Evolutionary conservation across 2,329 filamentous ascomycete genomes (phyloP), one percentile per base, ranked within the genome.

Genomic region (Parastagonospora avenae): DNA sequence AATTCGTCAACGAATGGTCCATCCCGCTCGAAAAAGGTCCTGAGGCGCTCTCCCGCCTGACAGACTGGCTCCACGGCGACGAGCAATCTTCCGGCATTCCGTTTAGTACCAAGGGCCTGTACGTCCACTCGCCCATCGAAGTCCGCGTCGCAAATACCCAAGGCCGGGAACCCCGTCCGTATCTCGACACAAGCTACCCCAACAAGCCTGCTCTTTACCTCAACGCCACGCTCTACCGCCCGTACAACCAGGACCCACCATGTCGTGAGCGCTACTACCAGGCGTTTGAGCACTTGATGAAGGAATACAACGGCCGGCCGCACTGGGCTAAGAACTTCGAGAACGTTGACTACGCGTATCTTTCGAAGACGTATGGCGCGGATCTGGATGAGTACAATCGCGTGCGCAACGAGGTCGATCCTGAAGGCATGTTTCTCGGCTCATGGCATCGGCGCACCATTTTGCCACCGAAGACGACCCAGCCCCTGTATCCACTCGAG

Each of bases 1-100:
- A 99, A 70, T 96, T 91, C 65, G 94, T 99, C 59, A 97, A 99
- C 73, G 94, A 99, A 73, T 99, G 94, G 94, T 93, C 93, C 0
- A 82, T 99, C 6, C 93, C 94, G 1, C 81, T 99, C 1, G 79
- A 85, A 57, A 88, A 89, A 60, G 94, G 94, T 0, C 93, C 93
- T 11, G 92, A 97, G 74, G 92, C 91, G 7, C 84, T 99, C 37
- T 82, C 80, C 29, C 86, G 94, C 8, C 82, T 99, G 10, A 90
- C 88, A 33, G 88, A 90, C 41, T 99, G 94, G 94, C 81, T 99
- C 46, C 88, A 90, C 43, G 82, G 84, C 14, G 89, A 94, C 77
- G 86, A 87, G 71, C 82, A 84, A 7, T 78, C 79, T 33, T 86
- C 88, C 57, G 78, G 81, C 36, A 94, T 96, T 57, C 92, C 92